Evolutionary conservation across 202 grass and related monocot species (phyloP), one percentile per base, ranked within the genome.

Genomic region (Setaria viridis): DNA sequence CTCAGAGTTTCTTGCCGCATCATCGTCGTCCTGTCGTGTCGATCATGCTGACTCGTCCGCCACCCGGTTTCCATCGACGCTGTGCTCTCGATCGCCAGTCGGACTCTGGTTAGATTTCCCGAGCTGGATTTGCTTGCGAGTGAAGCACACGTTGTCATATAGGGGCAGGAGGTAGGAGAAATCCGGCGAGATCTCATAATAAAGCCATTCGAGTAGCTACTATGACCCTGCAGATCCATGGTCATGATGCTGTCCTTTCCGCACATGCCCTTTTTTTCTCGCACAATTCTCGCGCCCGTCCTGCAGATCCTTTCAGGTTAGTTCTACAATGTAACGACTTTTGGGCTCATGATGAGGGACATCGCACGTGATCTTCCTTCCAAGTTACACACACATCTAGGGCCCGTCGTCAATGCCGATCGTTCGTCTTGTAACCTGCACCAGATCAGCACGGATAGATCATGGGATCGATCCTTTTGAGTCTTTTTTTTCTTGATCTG

Each of bases 251-350:
- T 20, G 87, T 80, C 76, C 76, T 89, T 76, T 76, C 34, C 15
- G 32, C 87, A 77, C 63, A 89, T 85, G 71, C 43, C 29, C 20
- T 76, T 64, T 89, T 76, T 35, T 15, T 9, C 11, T 17, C 55
- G 21, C 70, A 55, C 67, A 70, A 17, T 32, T 62, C 78, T 50
- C 37, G 42, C 60, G 9, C n/a, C 78, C 7, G 78, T 77, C 71
- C 50, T 59, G 60, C 53, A 4, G 5, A 34, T 70, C 64, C 55
- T 82, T 45, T 74, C 4, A 56, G 78, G 58, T 3, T 35, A 29
- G 79, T 59, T 73, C 66, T 33, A 49, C 29, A 29, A 72, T 3
- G 48, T 20, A 37, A 48, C 67, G 82, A 64, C 73, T 56, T 80
- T 85, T 13, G 32, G 37, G 39, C 1, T 13, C 64, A 54, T 69